phyloP scores from a whole-genome alignment of 208 protist species.

The Strigomonas culicis region DNA sequence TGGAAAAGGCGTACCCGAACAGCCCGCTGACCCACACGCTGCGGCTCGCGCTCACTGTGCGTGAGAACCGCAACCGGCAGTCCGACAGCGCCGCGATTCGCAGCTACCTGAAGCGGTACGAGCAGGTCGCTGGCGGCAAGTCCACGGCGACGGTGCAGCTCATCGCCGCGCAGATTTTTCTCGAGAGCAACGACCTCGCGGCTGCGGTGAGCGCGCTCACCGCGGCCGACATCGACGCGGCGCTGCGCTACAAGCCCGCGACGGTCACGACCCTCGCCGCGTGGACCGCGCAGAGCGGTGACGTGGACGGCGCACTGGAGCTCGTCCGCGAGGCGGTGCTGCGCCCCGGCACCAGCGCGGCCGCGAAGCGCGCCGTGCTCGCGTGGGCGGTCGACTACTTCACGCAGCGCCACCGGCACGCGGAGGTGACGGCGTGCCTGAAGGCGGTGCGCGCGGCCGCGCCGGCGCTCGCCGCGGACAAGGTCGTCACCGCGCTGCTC shows the following conservation, averaged over 20 bases:
- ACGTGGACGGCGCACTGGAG: slow-evolving; percentile 23
- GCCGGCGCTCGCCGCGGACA: slow-evolving; percentile 16
- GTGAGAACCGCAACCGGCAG: slow-evolving; percentile 62
- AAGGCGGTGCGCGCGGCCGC: slow-evolving; percentile 25
- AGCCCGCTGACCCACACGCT: slow-evolving; percentile 68
- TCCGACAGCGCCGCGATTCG: slow-evolving; percentile 16
- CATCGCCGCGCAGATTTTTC: slow-evolving; percentile 70
- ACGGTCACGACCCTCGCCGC: slow-evolving; percentile 47
- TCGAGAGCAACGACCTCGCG: slow-evolving; percentile 67
- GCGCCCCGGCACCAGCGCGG: neutral
- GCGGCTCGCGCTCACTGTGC: slow-evolving; percentile 50
- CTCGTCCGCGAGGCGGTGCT: slow-evolving; percentile 32
- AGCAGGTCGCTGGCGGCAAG: neutral
- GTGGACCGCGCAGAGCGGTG: slow-evolving; percentile 55
- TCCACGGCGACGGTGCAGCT: slow-evolving; percentile 22
- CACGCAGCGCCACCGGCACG: slow-evolving; percentile 19
- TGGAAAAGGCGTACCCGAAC: slow-evolving; percentile 53
- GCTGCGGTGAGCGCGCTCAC: slow-evolving; percentile 39
- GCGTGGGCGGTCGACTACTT: slow-evolving; percentile 67
- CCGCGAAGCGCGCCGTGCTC: slow-evolving; percentile 37
- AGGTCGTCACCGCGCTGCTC: slow-evolving; percentile 42
- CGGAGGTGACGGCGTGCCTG: slow-evolving; percentile 42
- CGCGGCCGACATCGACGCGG: slow-evolving; percentile 24
- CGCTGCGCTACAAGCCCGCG: slow-evolving; percentile 30
- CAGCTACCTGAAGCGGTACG: slow-evolving; percentile 21